Base-by-base conservation (phyloP, 2,329 filamentous ascomycete genomes). In the Aspergillus unguis region DNA sequence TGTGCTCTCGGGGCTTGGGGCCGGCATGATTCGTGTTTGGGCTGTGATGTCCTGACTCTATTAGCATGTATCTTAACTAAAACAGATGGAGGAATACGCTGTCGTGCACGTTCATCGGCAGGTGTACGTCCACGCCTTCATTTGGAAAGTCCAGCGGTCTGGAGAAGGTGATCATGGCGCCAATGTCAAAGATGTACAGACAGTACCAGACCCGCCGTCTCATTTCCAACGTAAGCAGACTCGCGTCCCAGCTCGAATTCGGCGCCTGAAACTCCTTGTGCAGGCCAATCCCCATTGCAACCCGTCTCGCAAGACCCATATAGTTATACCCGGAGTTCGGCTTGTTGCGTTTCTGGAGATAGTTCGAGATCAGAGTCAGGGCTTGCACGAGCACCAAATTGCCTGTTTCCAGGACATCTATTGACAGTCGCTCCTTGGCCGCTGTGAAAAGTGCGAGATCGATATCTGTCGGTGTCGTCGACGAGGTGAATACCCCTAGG, bases 271-370 rank as follows among this genome's bases (percentile, higher is more conserved):
- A 71, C 45, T 75, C 72, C 52, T 72, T 72, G 53, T 75, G 71
- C 6, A 76, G 53, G 0, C 72, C 72, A n/a, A 76, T 62, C 0
- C 71, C 68, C 57, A 75, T 69, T 1, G 74, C 72, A 60, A 74
- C 71, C 9, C 70, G 64, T 4, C 69, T 58, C 1, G 71, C 72
- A 5, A 76, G 59, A 0, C 74, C 73, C 23, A 71, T 61, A 42
- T 72, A 73, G 42, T 71, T 74, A 48, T 71, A 76, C 2, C 72
- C 71, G 9, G 64, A 69, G 49, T 76, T 76, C 1, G 72, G 73
- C 50, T 72, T 73, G 50, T 74, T 70, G 28, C 69, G 61, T 52
- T 75, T 76, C 50, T 75, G 73, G 2, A 73, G 56, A 41, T 72
- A 73, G 40, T 74, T 74, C 9, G 71, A 68, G 50, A 74, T 69